Evolutionary conservation across 225 moss, liverwort and hornwort species (phyloP).

Genomic region (Sphagnum contortum): DNA sequence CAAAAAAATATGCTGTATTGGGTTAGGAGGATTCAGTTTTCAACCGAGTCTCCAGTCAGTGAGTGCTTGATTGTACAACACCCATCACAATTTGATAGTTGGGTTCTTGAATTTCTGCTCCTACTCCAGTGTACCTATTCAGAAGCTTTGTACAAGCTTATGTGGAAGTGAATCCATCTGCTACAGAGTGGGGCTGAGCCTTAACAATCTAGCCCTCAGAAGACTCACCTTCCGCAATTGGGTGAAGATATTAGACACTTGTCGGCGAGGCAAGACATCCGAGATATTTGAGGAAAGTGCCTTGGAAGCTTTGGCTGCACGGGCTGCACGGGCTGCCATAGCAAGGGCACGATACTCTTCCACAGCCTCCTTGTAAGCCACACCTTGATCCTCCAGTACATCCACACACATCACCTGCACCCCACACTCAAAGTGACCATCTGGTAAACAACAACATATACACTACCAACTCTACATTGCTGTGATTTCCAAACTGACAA

Average conservation of each 20-base stretch:
- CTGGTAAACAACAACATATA: not conserved
- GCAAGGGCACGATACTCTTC: constrained; percentile 77
- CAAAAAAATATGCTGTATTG: too few species aligned
- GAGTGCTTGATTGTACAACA: too few species aligned
- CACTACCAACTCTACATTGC: not conserved
- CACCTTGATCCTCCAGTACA: constrained; percentile 63
- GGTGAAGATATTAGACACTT: constrained; percentile 93
- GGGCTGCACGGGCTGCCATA: constrained; percentile 56
- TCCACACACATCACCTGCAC: constrained; percentile 64
- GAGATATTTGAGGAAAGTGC: constrained; percentile 24
- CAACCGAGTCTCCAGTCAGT: too few species aligned
- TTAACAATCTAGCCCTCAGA: too few species aligned
- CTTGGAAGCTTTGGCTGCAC: constrained; percentile 22
- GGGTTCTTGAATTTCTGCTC: too few species aligned
- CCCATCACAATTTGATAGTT: too few species aligned
- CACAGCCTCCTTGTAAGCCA: constrained; percentile 73
- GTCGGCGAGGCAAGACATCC: constrained; percentile 59
- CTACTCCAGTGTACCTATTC: too few species aligned
- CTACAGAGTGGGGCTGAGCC: too few species aligned
- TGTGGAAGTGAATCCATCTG: too few species aligned
- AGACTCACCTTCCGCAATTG: constrained; percentile 74
- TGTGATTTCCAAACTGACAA: too few species aligned
- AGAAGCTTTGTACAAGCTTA: too few species aligned
- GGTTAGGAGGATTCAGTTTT: too few species aligned
- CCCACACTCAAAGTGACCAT: not conserved